Conservation (phyloP, 164 flowering plant species). For the Litsea cubeba region DNA sequence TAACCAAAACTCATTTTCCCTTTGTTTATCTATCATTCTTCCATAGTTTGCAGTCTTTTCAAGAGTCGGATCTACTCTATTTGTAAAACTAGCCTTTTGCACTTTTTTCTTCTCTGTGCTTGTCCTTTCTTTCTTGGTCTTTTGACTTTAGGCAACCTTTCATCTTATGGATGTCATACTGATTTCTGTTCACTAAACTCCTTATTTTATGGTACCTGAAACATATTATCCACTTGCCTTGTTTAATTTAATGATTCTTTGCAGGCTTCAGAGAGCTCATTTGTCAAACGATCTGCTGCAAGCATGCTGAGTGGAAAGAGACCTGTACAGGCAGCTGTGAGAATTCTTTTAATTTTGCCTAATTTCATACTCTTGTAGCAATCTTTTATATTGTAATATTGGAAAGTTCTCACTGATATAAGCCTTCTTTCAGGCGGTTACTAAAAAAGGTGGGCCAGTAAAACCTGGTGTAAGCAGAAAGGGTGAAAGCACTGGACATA, state of each 20-base stretch:
- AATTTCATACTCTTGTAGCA: background rate
- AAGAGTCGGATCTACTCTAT: too few relatives aligned
- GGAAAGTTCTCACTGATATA: slow-evolving; percentile 5
- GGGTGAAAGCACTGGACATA: slow-evolving; percentile 52
- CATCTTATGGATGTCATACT: background rate
- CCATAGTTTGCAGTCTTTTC: too few relatives aligned
- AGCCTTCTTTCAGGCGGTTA: slow-evolving; percentile 38
- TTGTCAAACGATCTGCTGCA: slow-evolving; percentile 83
- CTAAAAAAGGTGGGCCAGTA: slow-evolving; percentile 52
- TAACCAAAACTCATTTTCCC: too few relatives aligned
- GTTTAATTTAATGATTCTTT: background rate
- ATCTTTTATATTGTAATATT: background rate
- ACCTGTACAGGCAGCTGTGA: slow-evolving; percentile 63
- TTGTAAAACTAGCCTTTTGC: too few relatives aligned
- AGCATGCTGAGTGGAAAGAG: slow-evolving; percentile 97
- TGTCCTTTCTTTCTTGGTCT: background rate
- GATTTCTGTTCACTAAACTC: background rate
- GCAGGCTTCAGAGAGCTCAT: slow-evolving; percentile 56
- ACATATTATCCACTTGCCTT: background rate
- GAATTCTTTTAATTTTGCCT: slow-evolving; percentile 16
- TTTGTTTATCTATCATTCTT: too few relatives aligned
- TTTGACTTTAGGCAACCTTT: background rate
- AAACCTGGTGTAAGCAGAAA: slow-evolving; percentile 60
- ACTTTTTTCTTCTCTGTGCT: background rate
- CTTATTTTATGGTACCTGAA: background rate